Base-by-base conservation (phyloP, 495 filamentous ascomycete genomes). In the Penicillium chermesinum region DNA sequence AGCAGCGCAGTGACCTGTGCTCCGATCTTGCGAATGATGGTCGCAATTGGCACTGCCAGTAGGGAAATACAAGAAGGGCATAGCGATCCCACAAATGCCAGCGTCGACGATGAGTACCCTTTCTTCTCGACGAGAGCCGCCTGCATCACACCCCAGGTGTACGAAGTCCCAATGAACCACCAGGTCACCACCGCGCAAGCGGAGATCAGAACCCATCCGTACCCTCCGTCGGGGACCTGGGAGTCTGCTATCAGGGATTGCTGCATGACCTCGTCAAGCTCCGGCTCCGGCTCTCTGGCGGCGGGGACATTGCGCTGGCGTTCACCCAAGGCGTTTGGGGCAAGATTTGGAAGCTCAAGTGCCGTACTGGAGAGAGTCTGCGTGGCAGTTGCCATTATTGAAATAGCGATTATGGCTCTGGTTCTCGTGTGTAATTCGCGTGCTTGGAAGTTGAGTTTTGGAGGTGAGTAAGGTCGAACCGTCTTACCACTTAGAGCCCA, bases 81-180 rank as follows among this genome's bases (percentile, higher is more conserved):
- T 3, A 81, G 55, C 2, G 76, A 76, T 0, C 80, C 80, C 4
- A 83, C 77, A 47, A 82, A 83, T 1, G 78, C 71, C 19, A 84
- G 53, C 1, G 73, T 78, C 0, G 71, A 71, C 0, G 76, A 67
- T 1, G 72, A 70, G 15, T 70, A 67, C 0, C 76, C 61, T 1
- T 65, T 66, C 3, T 69, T 54, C 27, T 75, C 53, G 5, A 81
- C 71, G 4, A 83, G 65, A 0, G 72, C 78, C 0, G 71, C 69
- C 53, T 82, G 80, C 30, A 83, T 60, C 1, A 84, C 64, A 12
- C 81, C 81, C 80, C 80, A 84, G 43, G 66, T 69, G 49, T 77
- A 77, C 7, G 67, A 70, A 0, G 64, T 72, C 15, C 79, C 78
- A 22, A 75, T 67, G 35, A 75, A 67, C 78, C 75, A 80, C 64